Base-by-base conservation (phyloP, 176 grass and related monocot species). In the Oryza meridionalis region DNA sequence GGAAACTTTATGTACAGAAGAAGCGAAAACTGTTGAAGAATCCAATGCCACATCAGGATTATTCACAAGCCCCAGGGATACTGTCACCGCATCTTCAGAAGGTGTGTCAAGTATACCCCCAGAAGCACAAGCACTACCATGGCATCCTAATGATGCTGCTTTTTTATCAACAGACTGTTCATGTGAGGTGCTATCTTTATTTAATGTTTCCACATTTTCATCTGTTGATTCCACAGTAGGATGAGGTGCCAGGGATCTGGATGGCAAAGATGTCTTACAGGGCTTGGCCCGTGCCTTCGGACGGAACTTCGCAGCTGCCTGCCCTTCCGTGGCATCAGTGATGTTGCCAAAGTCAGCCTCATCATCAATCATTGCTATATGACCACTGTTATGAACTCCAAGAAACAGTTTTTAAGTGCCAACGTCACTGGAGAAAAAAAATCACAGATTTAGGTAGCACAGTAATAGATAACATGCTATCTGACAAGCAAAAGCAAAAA, bases 291-390 rank as follows among this genome's bases (percentile, higher is more conserved):
- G 66, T 40, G 2, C 24, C 44, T 90, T 90, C 15, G 84, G 88
- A 77, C 6, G 58, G n/a, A 90, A 86, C 35, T 86, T 86, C 77
- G 59, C 21, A 29, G 58, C 11, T 3, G 59, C 6, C 53, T 47
- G 73, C 26, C 6, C 78, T 73, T 86, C 67, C 5, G 73, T 8
- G 10, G 32, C 78, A 78, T 86, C 83, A 26, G 37, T 16, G 69
- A 85, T 78, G 61, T 67, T 44, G 27, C 24, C 37, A 0, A 91
- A 88, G 68, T 82, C 79, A 71, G 61, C 73, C 15, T 77, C 73
- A 5, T 84, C 76, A 67, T 88, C 80, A 61, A 88, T 86, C 74
- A 86, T 88, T 53, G 11, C 5, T 6, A 19, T 53, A 19, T 53
- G 19, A 19, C 6, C 27, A 64, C 26, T 5, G 19, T 70, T 72